Conservation (phyloP, 306 rosid genomes). For the Crotalaria pallida region DNA sequence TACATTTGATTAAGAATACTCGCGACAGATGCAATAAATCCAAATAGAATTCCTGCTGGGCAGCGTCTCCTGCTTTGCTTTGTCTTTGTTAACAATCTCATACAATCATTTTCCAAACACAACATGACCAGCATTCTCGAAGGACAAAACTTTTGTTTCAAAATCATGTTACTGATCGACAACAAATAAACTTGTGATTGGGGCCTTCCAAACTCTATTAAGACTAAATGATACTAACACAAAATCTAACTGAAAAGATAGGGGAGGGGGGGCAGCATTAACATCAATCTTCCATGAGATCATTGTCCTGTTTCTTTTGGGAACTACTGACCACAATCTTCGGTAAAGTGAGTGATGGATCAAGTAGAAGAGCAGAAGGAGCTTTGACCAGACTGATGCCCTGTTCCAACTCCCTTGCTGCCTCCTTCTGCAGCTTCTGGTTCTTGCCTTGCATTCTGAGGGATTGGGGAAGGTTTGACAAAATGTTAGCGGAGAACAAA, state of each 20-base stretch:
- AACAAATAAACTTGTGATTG: background rate
- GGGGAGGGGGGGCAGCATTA: background rate
- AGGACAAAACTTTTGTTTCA: background rate
- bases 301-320: conserved; percentile 31
- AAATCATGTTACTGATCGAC: background rate
- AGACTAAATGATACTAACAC: background rate
- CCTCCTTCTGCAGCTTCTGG: conserved; percentile 28
- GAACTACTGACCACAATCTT: conserved; percentile 50
- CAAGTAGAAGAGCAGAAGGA: conserved; percentile 43
- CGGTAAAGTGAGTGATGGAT: conserved; percentile 45
- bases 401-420: conserved; percentile 42
- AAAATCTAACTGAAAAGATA: background rate
- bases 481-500: background rate
- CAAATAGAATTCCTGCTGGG: background rate
- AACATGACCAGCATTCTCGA: background rate
- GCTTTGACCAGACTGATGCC: conserved; percentile 49
- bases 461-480: conserved; percentile 14
- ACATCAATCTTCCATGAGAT: conserved; percentile 61
- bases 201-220: background rate
- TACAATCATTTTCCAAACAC: background rate
- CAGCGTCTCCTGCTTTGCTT: background rate
- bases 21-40: background rate
- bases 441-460: conserved; percentile 51
- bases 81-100: background rate
- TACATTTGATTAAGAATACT: too few species aligned